Percentiles rank a stretch among this genome's conserved stretches.
Evolutionary conservation across 2,329 filamentous ascomycete species (phyloP).

Genomic region (Cadophora sp.): DNA sequence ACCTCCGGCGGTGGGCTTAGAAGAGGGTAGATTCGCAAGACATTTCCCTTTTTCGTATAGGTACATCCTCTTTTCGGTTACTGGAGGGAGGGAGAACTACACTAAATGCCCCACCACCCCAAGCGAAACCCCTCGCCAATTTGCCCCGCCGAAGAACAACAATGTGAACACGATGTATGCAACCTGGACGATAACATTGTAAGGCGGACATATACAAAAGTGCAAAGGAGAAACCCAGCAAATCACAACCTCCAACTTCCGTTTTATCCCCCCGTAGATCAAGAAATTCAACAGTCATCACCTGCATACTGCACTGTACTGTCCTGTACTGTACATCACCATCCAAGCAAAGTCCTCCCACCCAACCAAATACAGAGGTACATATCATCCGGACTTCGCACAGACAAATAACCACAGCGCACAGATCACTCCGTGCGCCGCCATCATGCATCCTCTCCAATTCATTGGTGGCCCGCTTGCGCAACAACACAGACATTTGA

Average conservation of each 20-base stretch:
- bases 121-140: neutral
- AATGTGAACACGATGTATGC: neutral
- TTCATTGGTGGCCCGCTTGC: neutral
- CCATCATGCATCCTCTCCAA: neutral
- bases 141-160: slow-evolving; percentile 8
- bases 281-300: neutral
- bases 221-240: too few species aligned
- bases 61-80: neutral
- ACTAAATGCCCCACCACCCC: neutral
- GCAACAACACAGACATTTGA: slow-evolving; percentile 11
- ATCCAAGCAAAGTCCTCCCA: neutral
- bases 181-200: neutral
- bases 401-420: neutral
- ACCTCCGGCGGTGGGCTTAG: too few species aligned
- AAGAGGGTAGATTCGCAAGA: neutral
- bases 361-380: neutral
- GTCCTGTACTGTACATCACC: too few species aligned
- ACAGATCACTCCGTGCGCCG: slow-evolving; percentile 4
- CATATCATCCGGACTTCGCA: neutral
- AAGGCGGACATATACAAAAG: too few species aligned
- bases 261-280: neutral
- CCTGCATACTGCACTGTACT: too few species aligned
- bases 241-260: neutral
- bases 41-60: neutral
- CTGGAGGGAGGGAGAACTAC: too few species aligned